Evolutionary conservation across 306 rosid genomes (phyloP).

Genomic region (Acacia confusa): DNA sequence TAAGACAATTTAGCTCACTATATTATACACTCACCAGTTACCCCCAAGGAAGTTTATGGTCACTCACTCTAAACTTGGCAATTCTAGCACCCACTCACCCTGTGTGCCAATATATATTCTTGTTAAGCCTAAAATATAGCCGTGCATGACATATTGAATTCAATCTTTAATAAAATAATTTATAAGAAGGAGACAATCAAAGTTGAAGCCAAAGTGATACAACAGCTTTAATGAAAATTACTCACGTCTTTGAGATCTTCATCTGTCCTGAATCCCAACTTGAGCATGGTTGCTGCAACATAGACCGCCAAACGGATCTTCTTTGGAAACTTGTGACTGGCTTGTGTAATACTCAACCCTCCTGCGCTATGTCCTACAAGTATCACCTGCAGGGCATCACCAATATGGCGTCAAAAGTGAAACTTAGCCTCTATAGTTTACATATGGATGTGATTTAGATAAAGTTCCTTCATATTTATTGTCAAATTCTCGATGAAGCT

Average conservation of each 20-base stretch:
- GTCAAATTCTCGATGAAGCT: background rate
- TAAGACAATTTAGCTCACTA: background rate
- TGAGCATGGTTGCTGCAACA: slow-evolving; percentile 92
- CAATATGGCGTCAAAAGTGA: background rate
- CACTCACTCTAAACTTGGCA: background rate
- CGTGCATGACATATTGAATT: background rate
- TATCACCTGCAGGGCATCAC: slow-evolving; percentile 52
- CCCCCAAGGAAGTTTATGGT: background rate
- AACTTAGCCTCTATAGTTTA: background rate
- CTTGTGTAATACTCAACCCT: slow-evolving; percentile 78
- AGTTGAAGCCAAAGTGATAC: slow-evolving; percentile 10
- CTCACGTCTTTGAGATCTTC: slow-evolving; percentile 68
- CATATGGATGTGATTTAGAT: background rate
- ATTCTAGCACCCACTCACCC: background rate
- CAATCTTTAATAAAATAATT: background rate
- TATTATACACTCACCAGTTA: slow-evolving; percentile 5
- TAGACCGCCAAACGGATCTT: slow-evolving; percentile 73
- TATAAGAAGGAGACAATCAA: background rate
- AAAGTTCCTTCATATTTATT: background rate
- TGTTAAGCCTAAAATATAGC: background rate
- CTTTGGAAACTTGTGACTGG: slow-evolving; percentile 61
- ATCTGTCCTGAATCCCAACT: slow-evolving; percentile 53
- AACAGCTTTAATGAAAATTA: slow-evolving; percentile 15
- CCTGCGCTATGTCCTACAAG: slow-evolving; percentile 97
- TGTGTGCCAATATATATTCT: background rate